A percentile compares a stretch with the other conserved stretches of the same genome.
Conservation (phyloP, 2,329 filamentous ascomycete species). For the Raffaelea deltoideospora region DNA sequence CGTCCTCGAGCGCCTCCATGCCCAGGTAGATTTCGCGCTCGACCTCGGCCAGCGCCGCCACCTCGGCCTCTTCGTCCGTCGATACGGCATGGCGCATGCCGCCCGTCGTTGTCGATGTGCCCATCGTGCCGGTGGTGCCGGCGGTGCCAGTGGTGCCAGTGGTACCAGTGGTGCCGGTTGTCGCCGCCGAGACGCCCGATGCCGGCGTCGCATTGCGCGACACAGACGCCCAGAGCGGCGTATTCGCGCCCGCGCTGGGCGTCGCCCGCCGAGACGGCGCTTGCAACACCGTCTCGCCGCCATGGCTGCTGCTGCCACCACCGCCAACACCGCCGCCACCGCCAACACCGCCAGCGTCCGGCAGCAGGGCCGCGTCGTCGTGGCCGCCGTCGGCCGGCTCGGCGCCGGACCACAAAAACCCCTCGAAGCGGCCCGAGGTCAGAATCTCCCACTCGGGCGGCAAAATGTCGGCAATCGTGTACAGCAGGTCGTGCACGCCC, state of each 20-base stretch:
- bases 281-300: conserved; percentile 13
- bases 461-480: conserved; percentile 76
- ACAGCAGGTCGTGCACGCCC: conserved; percentile 68
- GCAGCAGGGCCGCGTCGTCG: conserved; percentile 42
- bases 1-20: conserved; percentile 90
- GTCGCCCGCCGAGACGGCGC: conserved; percentile 21
- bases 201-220: conserved; percentile 39
- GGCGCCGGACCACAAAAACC: conserved; percentile 86
- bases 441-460: conserved; percentile 94
- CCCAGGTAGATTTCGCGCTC: conserved; percentile 85
- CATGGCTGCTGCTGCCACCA: conserved; percentile 15
- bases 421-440: conserved; percentile 84
- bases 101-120: conserved; percentile 31
- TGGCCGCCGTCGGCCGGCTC: too few species aligned
- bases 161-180: conserved; percentile 25
- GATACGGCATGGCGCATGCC: conserved; percentile 50
- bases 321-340: conserved; percentile 15
- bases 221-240: conserved; percentile 28
- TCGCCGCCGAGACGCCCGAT: conserved; percentile 17
- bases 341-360: conserved; percentile 22
- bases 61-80: conserved; percentile 86
- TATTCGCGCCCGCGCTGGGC: conserved; percentile 14
- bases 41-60: conserved; percentile 76
- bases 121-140: conserved; percentile 23
- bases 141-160: conserved; percentile 27